phyloP scores from a whole-genome alignment of 106 monocot species.

The Alisma plantagoaquatica region DNA sequence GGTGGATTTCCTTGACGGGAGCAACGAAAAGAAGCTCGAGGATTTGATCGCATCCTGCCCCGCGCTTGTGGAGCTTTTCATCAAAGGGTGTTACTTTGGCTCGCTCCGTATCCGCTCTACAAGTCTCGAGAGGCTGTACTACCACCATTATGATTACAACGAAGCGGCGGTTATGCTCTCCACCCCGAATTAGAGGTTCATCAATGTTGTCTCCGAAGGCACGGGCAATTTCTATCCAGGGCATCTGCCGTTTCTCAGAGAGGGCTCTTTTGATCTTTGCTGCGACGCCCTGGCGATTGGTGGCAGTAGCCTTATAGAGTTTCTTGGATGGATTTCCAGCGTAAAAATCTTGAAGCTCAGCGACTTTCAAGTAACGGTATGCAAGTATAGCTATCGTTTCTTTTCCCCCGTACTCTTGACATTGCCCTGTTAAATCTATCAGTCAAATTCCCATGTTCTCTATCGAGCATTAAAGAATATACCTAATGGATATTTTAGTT shows the following conservation, averaged over 20 bases:
- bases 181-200: background rate
- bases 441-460: too few relatives aligned
- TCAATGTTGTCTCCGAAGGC: slow-evolving; percentile 3
- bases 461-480: too few relatives aligned
- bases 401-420: too few relatives aligned
- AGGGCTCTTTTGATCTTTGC: slow-evolving; percentile 4
- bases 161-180: background rate
- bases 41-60: slow-evolving; percentile 6
- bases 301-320: background rate
- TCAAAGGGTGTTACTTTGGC: background rate
- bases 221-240: background rate
- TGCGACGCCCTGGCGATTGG: background rate
- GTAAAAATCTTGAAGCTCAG: slow-evolving; percentile 1
- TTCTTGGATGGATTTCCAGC: slow-evolving; percentile 2
- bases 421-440: too few relatives aligned
- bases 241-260: slow-evolving; percentile 3
- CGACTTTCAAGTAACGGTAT: slow-evolving; percentile 7
- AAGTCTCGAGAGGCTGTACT: background rate
- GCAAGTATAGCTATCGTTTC: too few relatives aligned
- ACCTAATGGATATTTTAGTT: too few relatives aligned
- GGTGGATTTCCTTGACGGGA: background rate
- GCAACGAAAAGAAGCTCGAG: background rate
- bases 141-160: slow-evolving; percentile 8
- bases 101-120: background rate
- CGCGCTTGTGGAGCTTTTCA: background rate